A percentile compares a stretch with the other conserved stretches of the same genome.
Evolutionary conservation across 495 filamentous ascomycete genomes (phyloP).

Genomic region (Penicillium ochrochloron): DNA sequence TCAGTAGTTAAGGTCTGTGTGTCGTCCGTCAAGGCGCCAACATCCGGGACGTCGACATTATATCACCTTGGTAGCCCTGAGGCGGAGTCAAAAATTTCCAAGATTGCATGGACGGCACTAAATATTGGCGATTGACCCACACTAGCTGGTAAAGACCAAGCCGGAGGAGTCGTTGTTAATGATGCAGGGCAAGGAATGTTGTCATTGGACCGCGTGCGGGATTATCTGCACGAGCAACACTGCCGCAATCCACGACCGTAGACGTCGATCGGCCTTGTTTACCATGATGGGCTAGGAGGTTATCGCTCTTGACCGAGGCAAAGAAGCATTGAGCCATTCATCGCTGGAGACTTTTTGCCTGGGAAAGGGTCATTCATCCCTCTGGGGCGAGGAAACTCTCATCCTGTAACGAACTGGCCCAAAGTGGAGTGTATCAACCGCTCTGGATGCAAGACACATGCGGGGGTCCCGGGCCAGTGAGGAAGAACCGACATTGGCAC

Average conservation of each 20-base stretch:
- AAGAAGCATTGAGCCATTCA: neutral
- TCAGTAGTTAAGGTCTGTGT: neutral
- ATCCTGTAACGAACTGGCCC: neutral
- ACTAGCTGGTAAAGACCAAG: neutral
- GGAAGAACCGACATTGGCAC: neutral
- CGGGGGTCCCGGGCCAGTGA: neutral
- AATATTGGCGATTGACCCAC: neutral
- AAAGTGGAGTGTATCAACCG: neutral
- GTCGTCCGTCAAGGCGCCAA: neutral
- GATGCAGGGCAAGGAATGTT: neutral
- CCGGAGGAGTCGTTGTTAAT: neutral
- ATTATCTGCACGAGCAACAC: neutral
- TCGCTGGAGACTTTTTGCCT: neutral
- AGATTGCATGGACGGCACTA: neutral
- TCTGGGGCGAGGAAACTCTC: neutral
- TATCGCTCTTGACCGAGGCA: neutral
- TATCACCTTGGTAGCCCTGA: neutral
- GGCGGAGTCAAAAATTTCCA: neutral
- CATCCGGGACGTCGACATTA: neutral
- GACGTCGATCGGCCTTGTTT: neutral
- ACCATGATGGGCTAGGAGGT: conserved; percentile 3
- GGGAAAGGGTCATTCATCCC: neutral
- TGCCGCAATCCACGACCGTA: neutral
- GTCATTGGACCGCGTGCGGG: neutral
- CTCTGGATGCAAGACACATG: neutral